Evolutionary conservation across 2,329 filamentous ascomycete genomes (phyloP), one percentile per base, ranked within the genome.

Genomic region (Penicillium sp.): DNA sequence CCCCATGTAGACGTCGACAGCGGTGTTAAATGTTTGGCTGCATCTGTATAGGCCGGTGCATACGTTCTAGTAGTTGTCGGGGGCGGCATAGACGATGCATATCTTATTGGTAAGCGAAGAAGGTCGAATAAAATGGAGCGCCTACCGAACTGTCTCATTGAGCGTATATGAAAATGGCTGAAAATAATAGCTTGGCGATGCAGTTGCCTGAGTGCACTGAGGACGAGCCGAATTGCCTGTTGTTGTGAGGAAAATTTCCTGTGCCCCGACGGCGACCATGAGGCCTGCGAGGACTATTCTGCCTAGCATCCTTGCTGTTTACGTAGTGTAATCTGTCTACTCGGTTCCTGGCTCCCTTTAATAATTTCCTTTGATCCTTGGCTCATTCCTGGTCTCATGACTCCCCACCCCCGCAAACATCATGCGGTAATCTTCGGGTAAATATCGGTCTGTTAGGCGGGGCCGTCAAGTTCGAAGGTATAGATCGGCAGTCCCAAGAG

Each of bases 1-100:
- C 66, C 66, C 67, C 67, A 69, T 2, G 61, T 67, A 9, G 64
- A 62, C 1, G 64, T 67, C 2, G 57, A 60, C 13, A 61, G 50
- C 1, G 44, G 56, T 4, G 57, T 57, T 3, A 69, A 47, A 29
- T 57, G 49, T 24, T 60, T 62, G 7, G 56, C 48, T 6, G 59
- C 63, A 6, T 63, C 59, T 2, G 59, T 50, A 41, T 63, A 64
- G 6, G 55, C 49, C 7, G 64, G 56, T n/a, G 52, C 66, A 44
- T 66, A 68, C 8, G 54, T 67, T 18, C 38, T 44, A 1, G 65
- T 66, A 2, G 63, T 60, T 0, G 65, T 68, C 24, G 65, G 63
- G 8, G 60, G 41, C 3, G 65, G 61, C 2, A 67, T 53, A 1
- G 66, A 68, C 13, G 62, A 66, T 35, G 66, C 66, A 49, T 62